Percentiles rank a stretch among this genome's conserved stretches.
Conservation (phyloP, 208 protist genomes). For the Phytomonas francai region DNA sequence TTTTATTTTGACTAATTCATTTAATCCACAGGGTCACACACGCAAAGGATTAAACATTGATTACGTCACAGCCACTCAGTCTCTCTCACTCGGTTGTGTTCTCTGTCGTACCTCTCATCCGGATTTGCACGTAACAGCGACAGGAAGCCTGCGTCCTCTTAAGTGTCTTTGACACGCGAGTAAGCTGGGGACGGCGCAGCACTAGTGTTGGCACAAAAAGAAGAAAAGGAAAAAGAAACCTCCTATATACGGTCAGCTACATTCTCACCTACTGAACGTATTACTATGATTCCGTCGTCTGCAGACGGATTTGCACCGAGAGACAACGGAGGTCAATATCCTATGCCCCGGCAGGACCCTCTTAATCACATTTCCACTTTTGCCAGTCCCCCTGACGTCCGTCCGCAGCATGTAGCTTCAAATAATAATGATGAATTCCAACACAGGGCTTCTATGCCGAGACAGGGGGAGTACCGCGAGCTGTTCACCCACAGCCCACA, state of each 20-base stretch:
- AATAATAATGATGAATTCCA: neutral
- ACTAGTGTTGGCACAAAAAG: too few relatives aligned
- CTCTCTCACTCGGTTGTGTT: neutral
- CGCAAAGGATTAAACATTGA: neutral
- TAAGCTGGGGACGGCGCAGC: too few relatives aligned
- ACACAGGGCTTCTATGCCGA: neutral
- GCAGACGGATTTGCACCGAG: neutral
- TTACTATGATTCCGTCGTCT: neutral
- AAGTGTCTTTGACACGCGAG: too few relatives aligned
- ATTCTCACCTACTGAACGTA: neutral
- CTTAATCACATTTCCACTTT: neutral
- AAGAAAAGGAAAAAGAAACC: constrained; percentile 1
- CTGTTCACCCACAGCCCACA: neutral
- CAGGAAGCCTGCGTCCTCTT: neutral
- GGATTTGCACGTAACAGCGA: neutral
- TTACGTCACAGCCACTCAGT: neutral
- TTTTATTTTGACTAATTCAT: constrained; percentile 14
- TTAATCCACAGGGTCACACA: constrained; percentile 3
- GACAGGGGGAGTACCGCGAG: neutral
- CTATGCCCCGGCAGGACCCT: neutral
- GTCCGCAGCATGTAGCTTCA: neutral
- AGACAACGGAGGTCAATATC: neutral
- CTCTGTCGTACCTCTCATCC: neutral
- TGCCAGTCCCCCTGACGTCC: neutral
- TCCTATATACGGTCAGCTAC: neutral